Base-by-base conservation (phyloP, 2,329 filamentous ascomycete species). In the Bipolaris victoriae region DNA sequence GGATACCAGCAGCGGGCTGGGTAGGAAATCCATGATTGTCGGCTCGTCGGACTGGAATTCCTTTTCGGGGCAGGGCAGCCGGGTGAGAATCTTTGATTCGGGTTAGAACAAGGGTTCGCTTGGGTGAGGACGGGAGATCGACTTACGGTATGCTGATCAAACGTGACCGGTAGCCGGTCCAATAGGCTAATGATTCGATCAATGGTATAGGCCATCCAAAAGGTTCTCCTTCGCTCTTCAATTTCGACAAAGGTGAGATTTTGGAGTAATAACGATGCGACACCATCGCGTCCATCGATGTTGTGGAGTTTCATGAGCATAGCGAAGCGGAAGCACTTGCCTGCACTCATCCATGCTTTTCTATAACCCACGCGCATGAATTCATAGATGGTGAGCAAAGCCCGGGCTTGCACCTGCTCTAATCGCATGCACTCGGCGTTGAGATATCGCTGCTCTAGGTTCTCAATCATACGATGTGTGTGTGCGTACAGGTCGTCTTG, bases 331-430 rank as follows among this genome's bases (percentile, higher is more conserved):
- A 47, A 36, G 18, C 45, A 47, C 10, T 36, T 47, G 4, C 31
- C 45, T 20, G 45, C 45, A 29, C 45, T 47, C 29, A 47, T 47
- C 45, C 45, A 47, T 36, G 45, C 45, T 24, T 16, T 36, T 22
- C 45, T 26, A 5, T 35, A 47, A 11, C 31, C 31, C 5, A 47
- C 18, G 5, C 31, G 45, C 31, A 36, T 47, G 11, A 47, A 20
- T 22, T 47, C 45, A n/a, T 36, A 35, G 16, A 47, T 7, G 10
- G 31, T 29, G 2, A 47, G 31, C 18, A 47, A 29, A 22, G 31
- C 18, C 5, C 31, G 33, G 3, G 45, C 45, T 7, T 47, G 29
- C 26, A 47, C 16, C 11, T 22, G 16, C 18, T 47, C 31, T 13
- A 47, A 33, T 24, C 20, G 5, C 18, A 47, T 47, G 31, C 18